These are phyloP conservation scores for Hevea brasiliensis DNA, from an alignment of 345 rosid species.

Conservation along the genomic window DNA sequence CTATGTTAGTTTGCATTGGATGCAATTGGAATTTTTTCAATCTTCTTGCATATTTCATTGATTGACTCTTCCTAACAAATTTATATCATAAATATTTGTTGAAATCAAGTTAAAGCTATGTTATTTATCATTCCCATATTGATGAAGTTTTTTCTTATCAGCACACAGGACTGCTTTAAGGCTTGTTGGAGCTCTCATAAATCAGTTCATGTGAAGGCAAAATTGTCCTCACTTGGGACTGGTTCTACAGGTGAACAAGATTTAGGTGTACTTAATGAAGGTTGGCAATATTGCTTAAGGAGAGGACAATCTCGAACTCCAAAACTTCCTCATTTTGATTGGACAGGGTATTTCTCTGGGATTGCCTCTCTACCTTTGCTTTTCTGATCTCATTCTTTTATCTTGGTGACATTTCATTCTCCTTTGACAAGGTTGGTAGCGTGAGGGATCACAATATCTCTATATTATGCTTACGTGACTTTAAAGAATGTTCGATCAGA, in stretches of 20 bases:
- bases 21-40: background rate
- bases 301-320: slow-evolving; percentile 66
- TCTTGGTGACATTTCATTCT: background rate
- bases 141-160: slow-evolving; percentile 22
- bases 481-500: background rate
- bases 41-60: background rate
- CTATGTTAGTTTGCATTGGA: background rate
- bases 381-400: background rate
- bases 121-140: background rate
- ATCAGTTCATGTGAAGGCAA: slow-evolving; percentile 75
- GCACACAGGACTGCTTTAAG: slow-evolving; percentile 96
- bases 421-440: background rate
- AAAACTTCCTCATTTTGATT: slow-evolving; percentile 76
- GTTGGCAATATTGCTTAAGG: slow-evolving; percentile 79
- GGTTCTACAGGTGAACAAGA: slow-evolving; percentile 44
- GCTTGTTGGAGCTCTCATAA: slow-evolving; percentile 92
- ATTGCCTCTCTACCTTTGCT: background rate
- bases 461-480: background rate
- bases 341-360: slow-evolving; percentile 75
- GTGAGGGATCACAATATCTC: background rate
- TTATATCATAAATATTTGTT: background rate
- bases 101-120: background rate
- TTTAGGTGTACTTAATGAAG: slow-evolving; percentile 45
- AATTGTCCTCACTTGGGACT: slow-evolving; percentile 47
- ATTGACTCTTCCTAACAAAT: background rate